phyloP scores from a whole-genome alignment of 1,284 basidiomycete genomes.

The Boletellus deceptivus region DNA sequence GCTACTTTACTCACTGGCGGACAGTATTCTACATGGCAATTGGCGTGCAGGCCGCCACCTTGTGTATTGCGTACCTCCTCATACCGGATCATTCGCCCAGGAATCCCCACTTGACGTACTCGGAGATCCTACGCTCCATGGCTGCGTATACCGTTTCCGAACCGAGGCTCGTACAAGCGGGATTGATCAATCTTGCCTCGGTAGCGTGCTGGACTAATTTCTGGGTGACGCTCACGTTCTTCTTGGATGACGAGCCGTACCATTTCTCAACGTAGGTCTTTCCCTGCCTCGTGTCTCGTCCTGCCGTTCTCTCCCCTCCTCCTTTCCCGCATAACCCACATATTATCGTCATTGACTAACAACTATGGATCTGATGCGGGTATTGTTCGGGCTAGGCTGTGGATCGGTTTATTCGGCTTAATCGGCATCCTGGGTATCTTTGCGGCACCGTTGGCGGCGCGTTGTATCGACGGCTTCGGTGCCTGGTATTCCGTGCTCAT shows the following conservation, averaged over 20 bases:
- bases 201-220: constrained; percentile 61
- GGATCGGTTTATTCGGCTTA: constrained; percentile 70
- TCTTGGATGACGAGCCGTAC: constrained; percentile 64
- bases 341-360: neutral
- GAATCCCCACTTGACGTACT: constrained; percentile 55
- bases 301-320: neutral
- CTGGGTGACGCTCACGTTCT: constrained; percentile 74
- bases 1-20: constrained; percentile 58
- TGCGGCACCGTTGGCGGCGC: constrained; percentile 59
- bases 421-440: constrained; percentile 67
- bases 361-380: neutral
- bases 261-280: constrained; percentile 57
- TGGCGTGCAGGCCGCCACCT: constrained; percentile 52
- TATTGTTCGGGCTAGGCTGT: constrained; percentile 40
- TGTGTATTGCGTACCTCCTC: constrained; percentile 51
- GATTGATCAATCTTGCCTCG: constrained; percentile 53
- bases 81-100: constrained; percentile 73
- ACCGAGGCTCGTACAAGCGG: constrained; percentile 64
- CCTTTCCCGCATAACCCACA: neutral
- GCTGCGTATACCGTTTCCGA: constrained; percentile 62
- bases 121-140: constrained; percentile 62
- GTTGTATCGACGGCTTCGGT: constrained; percentile 57
- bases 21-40: constrained; percentile 66
- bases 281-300: neutral
- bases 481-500: constrained; percentile 65